Evolutionary conservation across 176 grass and related monocot genomes (phyloP), one percentile per base, ranked within the genome.

Genomic region (Canna indica): DNA sequence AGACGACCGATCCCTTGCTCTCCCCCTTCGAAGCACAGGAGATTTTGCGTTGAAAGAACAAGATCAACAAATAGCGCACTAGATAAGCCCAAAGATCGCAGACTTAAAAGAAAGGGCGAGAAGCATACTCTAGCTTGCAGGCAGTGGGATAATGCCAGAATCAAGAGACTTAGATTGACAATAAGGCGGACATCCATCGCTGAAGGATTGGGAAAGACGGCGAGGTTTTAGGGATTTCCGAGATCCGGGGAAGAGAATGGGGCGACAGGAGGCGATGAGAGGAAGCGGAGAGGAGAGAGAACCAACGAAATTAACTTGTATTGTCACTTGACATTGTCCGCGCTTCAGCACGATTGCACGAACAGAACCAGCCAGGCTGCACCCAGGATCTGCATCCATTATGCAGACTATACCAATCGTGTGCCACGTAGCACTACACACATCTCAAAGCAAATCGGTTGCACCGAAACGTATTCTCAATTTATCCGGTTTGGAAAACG

Each of bases 81-180:
- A 67, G 28, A 12, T 15, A 9, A 3, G n/a, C n/a, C 26, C 10
- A 8, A 42, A 67, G 15, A 44, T 67, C 35, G n/a, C 11, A 67
- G 12, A 36, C 25, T 42, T 39, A 13, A 42, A 67, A 67, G 36
- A 25, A 0, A 25, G 34, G 35, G 24, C 18, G 36, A 8, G 36
- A 26, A 44, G 38, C 36, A 67, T 12, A 67, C 64, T 35, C 64
- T 67, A 26, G n/a, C 64, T 41, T 67, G 64, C 35, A 67, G 64
- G n/a, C 36, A 67, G 36, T 33, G 11, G 20, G 38, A 26, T 36
- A 35, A 44, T 2, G 38, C 32, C 18, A 67, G 11, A 20, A 67
- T 26, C 38, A 67, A 26, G 38, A 42, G 10, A 25, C 38, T 26
- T 12, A 67, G 22, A 17, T 26, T 41, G 22, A 8, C 64, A 26